Conservation (phyloP, 106 monocot genomes). For the Dioscorea zingiberensis region DNA sequence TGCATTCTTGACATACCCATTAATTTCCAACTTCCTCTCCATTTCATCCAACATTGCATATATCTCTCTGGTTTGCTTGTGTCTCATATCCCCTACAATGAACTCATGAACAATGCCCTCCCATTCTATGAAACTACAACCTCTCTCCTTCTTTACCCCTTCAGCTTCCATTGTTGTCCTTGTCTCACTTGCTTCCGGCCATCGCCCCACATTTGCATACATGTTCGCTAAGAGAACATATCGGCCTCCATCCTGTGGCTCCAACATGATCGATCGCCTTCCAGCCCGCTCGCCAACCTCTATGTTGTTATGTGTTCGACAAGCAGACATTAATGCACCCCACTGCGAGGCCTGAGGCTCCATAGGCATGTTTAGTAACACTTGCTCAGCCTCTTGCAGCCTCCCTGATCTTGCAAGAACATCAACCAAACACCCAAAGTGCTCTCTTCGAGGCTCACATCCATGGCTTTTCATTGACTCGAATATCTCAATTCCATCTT, state of each 20-base stretch:
- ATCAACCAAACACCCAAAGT: constrained; percentile 74
- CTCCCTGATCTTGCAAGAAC: constrained; percentile 51
- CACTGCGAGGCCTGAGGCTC: constrained; percentile 53
- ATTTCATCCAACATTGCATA: constrained; percentile 6
- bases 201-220: constrained; percentile 33
- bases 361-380: constrained; percentile 65
- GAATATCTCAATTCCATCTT: constrained; percentile 43
- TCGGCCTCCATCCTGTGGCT: constrained; percentile 44
- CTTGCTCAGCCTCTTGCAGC: constrained; percentile 49
- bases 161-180: constrained; percentile 48
- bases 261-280: constrained; percentile 30
- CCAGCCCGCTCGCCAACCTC: constrained; percentile 41
- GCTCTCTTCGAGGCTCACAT: constrained; percentile 41
- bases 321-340: constrained; percentile 64
- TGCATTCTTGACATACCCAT: constrained; percentile 3
- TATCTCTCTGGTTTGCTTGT: constrained; percentile 9
- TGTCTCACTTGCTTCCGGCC: constrained; percentile 30
- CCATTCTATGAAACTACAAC: constrained; percentile 37
- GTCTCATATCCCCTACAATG: constrained; percentile 6
- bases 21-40: constrained; percentile 2
- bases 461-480: constrained; percentile 42
- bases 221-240: constrained; percentile 43
- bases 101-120: constrained; percentile 23
- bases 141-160: constrained; percentile 49
- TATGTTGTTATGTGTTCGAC: constrained; percentile 23